Evolutionary conservation across 257 asterid species (phyloP).

Genomic region (Eustoma russellianum): DNA sequence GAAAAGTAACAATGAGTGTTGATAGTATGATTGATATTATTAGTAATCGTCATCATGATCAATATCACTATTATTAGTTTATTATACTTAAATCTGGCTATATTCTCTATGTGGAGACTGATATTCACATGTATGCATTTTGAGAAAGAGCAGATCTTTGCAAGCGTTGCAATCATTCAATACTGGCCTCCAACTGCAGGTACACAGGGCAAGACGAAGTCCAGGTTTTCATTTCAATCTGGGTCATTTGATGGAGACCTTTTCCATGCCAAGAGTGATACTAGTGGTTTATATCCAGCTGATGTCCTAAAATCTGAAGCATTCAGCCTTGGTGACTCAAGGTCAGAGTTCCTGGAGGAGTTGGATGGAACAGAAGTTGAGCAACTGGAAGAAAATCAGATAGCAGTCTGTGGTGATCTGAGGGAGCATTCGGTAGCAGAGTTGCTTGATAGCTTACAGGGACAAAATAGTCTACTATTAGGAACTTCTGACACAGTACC

Average conservation of each 20-base stretch:
- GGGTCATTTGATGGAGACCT: slow-evolving; percentile 25
- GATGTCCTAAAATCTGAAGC: no score
- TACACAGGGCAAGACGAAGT: slow-evolving; percentile 39
- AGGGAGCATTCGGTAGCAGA: slow-evolving; percentile 60
- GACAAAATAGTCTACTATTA: slow-evolving; percentile 24
- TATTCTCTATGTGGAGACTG: no score
- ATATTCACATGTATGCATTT: no score
- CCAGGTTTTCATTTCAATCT: slow-evolving; percentile 32
- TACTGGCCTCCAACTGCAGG: slow-evolving; percentile 27
- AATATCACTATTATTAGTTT: no score
- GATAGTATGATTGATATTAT: no score
- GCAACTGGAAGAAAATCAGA: no score
- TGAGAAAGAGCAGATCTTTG: no score
- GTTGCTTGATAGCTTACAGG: slow-evolving; percentile 47
- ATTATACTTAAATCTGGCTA: no score
- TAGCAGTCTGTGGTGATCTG: slow-evolving; percentile 16
- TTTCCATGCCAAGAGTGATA: background rate
- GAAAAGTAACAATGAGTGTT: no score
- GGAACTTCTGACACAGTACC: slow-evolving; percentile 43
- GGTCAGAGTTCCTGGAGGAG: slow-evolving; percentile 22
- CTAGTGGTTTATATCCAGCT: no score
- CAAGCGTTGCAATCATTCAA: background rate
- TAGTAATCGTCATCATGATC: no score
- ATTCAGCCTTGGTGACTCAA: slow-evolving; percentile 18
- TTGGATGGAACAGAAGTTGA: slow-evolving; percentile 24